Conservation (phyloP, 2,329 filamentous ascomycete genomes). For the Geoglossum cookeanum region DNA sequence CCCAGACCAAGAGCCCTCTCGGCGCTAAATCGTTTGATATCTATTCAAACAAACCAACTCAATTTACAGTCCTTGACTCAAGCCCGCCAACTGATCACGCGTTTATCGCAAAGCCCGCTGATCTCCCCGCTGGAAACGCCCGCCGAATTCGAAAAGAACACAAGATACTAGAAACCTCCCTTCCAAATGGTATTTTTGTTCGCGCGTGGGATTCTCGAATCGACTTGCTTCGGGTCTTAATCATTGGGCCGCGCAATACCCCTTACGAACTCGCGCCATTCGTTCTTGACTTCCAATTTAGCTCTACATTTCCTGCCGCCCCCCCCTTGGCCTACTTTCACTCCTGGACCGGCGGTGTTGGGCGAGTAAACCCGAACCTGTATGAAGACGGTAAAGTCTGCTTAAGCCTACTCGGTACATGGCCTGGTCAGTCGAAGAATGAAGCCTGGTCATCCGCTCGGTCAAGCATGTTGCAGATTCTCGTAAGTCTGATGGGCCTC, state of each 20-base stretch:
- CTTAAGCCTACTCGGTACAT: conserved; percentile 2
- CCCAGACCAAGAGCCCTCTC: not conserved
- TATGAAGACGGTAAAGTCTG: conserved; percentile 4
- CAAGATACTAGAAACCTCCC: conserved; percentile 31
- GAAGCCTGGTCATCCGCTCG: not conserved
- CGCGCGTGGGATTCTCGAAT: not conserved
- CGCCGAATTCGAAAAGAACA: conserved; percentile 38
- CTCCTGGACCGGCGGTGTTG: not conserved
- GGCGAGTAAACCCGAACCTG: conserved; percentile 3
- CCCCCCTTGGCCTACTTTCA: not conserved
- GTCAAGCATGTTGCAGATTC: conserved; percentile 3
- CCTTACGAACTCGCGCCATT: conserved; percentile 4
- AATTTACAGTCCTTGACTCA: conserved; percentile 23
- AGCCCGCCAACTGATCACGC: conserved; percentile 25
- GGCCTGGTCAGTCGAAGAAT: conserved; percentile 21
- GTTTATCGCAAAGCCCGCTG: conserved; percentile 15
- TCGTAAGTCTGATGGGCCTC: conserved; percentile 31
- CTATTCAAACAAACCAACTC: not conserved
- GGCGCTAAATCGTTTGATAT: not conserved
- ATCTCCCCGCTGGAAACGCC: conserved; percentile 18
- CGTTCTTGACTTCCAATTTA: conserved; percentile 1
- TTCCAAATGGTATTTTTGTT: conserved; percentile 4
- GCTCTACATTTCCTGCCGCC: not conserved
- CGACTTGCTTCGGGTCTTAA: conserved; percentile 2
- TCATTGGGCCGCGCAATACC: not conserved